Conservation (phyloP, 2,329 filamentous ascomycete genomes). For the Penicillium sp. region DNA sequence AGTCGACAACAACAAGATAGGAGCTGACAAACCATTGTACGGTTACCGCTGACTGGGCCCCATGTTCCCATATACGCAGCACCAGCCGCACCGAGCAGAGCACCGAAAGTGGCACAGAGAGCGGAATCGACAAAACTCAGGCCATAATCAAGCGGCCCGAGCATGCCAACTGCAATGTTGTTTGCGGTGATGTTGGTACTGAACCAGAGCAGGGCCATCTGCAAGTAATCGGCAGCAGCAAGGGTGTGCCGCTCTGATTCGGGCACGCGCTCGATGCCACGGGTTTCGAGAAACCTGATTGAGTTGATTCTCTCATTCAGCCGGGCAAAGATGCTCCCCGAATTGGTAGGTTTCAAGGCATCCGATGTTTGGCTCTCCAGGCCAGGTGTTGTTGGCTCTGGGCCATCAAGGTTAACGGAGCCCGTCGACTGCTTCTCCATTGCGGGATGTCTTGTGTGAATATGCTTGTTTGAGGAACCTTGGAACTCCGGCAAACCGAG, state of each 20-base stretch:
- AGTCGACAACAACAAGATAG: not conserved
- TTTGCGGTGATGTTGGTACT: conserved; percentile 38
- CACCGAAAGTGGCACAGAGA: conserved; percentile 36
- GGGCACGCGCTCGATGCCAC: conserved; percentile 16
- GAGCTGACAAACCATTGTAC: conserved; percentile 34
- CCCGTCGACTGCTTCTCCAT: conserved; percentile 10
- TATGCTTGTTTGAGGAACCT: not conserved
- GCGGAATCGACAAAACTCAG: conserved; percentile 40
- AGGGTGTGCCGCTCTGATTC: conserved; percentile 12
- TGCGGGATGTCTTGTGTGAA: not conserved
- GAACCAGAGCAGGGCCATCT: conserved; percentile 34
- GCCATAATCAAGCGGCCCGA: conserved; percentile 37
- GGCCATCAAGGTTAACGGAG: not conserved
- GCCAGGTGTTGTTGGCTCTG: not conserved
- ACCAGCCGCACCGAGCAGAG: conserved; percentile 28
- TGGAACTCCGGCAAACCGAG: not conserved
- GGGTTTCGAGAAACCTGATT: conserved; percentile 12
- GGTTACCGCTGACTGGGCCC: conserved; percentile 39
- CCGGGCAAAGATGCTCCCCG: not conserved
- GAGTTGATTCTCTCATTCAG: conserved; percentile 12
- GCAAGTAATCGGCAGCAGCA: conserved; percentile 16
- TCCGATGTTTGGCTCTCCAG: conserved; percentile 7
- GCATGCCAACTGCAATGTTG: conserved; percentile 41
- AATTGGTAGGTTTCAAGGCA: not conserved
- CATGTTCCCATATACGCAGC: conserved; percentile 42